These are phyloP conservation scores for Penicillium sp. DNA, from an alignment of 2,329 filamentous ascomycete genomes.

Conservation along the genomic window DNA sequence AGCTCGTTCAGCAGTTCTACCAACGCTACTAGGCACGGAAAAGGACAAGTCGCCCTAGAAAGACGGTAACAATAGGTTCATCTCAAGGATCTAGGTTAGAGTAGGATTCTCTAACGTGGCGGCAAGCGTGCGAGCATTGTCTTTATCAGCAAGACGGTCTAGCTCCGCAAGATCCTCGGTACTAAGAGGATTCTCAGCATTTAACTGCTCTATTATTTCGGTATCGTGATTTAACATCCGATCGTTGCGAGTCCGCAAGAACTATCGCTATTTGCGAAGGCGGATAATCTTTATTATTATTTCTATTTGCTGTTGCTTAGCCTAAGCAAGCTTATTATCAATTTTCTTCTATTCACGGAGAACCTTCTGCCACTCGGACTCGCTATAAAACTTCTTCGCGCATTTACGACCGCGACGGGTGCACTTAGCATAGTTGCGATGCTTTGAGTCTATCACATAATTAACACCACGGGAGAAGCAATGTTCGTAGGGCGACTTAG, in stretches of 20 bases:
- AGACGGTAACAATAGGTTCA: too few relatives aligned
- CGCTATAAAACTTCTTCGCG: background rate
- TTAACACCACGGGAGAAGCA: background rate
- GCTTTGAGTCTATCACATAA: background rate
- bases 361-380: background rate
- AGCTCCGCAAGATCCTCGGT: too few relatives aligned
- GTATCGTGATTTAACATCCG: constrained; percentile 1
- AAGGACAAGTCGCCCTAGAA: too few relatives aligned
- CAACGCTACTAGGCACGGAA: too few relatives aligned
- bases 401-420: background rate
- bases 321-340: background rate
- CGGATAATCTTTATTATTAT: background rate
- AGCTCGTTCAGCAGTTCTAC: too few relatives aligned
- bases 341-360: background rate
- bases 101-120: too few relatives aligned
- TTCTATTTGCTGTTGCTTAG: constrained; percentile 4
- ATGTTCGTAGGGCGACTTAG: too few relatives aligned
- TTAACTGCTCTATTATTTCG: constrained; percentile 1
- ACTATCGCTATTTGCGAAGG: background rate
- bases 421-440: background rate
- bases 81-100: too few relatives aligned
- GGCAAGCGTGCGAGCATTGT: too few relatives aligned
- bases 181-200: background rate
- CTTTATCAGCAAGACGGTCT: too few relatives aligned
- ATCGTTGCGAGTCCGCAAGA: background rate